Evolutionary conservation across 768 basidiomycete genomes (phyloP).

Genomic region (Mycena alexandri): DNA sequence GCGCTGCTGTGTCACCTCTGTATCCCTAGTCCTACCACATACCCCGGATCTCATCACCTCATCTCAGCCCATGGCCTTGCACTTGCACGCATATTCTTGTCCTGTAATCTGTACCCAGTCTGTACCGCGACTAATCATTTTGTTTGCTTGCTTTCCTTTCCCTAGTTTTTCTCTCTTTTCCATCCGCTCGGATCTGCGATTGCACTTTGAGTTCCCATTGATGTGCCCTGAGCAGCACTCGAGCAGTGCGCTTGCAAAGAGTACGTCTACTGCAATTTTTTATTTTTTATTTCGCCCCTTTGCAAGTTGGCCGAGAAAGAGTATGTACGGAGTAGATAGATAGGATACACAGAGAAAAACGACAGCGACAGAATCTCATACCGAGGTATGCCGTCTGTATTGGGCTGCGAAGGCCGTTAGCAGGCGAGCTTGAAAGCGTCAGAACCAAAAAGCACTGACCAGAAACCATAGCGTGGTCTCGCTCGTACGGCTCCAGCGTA

Average conservation of each 20-base stretch:
- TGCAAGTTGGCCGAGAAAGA: background rate
- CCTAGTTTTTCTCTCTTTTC: too few relatives aligned
- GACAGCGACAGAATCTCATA: constrained; percentile 1
- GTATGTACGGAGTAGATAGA: constrained; percentile 1
- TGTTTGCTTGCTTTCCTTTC: background rate
- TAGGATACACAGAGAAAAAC: constrained; percentile 14
- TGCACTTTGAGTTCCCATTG: too few relatives aligned
- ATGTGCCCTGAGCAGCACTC: too few relatives aligned
- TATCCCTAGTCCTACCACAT: constrained; percentile 22
- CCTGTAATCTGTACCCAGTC: constrained; percentile 6
- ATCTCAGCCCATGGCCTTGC: background rate
- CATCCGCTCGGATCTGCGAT: too few relatives aligned
- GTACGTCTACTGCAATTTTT: too few relatives aligned
- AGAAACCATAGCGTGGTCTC: constrained; percentile 92
- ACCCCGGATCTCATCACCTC: constrained; percentile 27
- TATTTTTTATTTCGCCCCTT: background rate
- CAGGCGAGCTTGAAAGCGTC: too few relatives aligned
- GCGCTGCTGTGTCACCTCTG: constrained; percentile 11
- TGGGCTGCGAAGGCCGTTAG: constrained; percentile 47
- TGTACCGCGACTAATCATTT: constrained; percentile 9
- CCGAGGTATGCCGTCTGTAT: constrained; percentile 57
- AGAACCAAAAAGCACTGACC: constrained; percentile 57
- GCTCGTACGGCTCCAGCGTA: constrained; percentile 93
- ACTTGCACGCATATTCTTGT: background rate
- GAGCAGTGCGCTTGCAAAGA: too few relatives aligned